phyloP scores from a whole-genome alignment of 441 rosid species.

The Arabidopsis hybrid region DNA sequence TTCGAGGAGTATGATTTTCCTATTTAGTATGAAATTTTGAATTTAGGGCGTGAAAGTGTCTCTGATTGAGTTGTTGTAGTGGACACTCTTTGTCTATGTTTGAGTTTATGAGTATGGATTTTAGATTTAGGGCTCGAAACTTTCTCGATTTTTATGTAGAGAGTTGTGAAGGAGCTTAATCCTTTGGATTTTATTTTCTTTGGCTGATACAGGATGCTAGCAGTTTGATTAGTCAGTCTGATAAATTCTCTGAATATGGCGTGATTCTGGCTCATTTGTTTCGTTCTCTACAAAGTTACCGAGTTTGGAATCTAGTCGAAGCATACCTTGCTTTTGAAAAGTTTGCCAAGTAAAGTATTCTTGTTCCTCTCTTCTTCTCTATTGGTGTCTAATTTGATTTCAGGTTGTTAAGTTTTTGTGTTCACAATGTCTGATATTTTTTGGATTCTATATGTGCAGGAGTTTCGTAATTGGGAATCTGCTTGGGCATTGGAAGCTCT shows the following conservation, averaged over 20 bases:
- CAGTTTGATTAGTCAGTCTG: constrained; percentile 80
- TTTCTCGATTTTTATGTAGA: background rate
- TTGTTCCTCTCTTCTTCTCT: constrained; percentile 9
- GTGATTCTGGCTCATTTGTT: constrained; percentile 63
- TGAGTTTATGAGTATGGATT: constrained; percentile 21
- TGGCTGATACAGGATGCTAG: constrained; percentile 65
- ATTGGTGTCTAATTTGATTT: constrained; percentile 11
- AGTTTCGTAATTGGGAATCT: constrained; percentile 97
- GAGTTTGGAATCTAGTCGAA: constrained; percentile 68
- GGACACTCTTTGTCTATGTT: constrained; percentile 5
- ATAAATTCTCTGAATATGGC: constrained; percentile 67
- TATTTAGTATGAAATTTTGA: constrained; percentile 12
- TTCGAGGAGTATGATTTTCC: constrained; percentile 5
- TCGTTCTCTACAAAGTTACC: constrained; percentile 78
- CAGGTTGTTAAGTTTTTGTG: background rate
- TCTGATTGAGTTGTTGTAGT: background rate
- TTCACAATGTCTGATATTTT: constrained; percentile 2
- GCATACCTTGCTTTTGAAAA: constrained; percentile 82
- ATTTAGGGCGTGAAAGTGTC: background rate
- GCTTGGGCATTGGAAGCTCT: constrained; percentile 94
- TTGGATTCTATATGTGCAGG: constrained; percentile 53
- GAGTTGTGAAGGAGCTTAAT: constrained; percentile 8
- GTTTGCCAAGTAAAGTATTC: constrained; percentile 65
- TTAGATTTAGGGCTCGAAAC: background rate
- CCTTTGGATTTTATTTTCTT: constrained; percentile 10